Percentiles rank a stretch among this genome's conserved stretches.
These are phyloP conservation scores for Microcera coccophila DNA, from an alignment of 2,329 filamentous ascomycete genomes.

Conservation along the genomic window DNA sequence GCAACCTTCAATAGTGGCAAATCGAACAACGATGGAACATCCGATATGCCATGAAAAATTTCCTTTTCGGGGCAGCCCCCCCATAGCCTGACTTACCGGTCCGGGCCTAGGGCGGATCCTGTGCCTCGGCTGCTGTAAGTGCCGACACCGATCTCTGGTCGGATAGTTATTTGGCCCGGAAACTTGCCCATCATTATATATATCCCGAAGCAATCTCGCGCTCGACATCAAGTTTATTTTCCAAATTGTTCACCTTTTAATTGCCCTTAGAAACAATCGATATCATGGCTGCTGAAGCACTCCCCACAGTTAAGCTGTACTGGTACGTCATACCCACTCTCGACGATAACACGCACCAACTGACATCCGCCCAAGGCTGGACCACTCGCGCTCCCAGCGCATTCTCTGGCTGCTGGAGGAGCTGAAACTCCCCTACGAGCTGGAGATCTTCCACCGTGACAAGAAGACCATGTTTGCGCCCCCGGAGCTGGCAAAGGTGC, in stretches of 20 bases:
- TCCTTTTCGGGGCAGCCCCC: no score
- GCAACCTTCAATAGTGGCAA: no score
- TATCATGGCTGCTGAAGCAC: constrained; percentile 29
- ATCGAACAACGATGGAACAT: no score
- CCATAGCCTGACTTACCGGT: background rate
- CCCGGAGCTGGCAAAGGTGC: constrained; percentile 68
- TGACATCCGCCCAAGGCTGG: constrained; percentile 59
- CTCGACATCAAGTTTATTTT: no score
- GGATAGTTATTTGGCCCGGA: constrained; percentile 16
- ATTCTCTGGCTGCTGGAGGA: constrained; percentile 85
- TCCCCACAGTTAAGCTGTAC: constrained; percentile 59
- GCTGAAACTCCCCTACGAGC: constrained; percentile 71
- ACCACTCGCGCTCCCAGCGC: constrained; percentile 76
- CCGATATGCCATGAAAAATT: no score
- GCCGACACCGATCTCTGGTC: constrained; percentile 14
- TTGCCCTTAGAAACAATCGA: background rate
- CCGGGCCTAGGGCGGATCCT: background rate
- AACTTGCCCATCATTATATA: constrained; percentile 6
- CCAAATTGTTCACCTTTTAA: no score
- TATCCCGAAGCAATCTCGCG: no score
- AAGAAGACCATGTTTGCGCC: constrained; percentile 64
- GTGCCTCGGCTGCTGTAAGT: constrained; percentile 12
- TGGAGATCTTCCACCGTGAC: constrained; percentile 73
- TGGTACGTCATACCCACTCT: constrained; percentile 44
- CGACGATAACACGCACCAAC: background rate